Base-by-base conservation (phyloP, 495 filamentous ascomycete genomes). In the Oidiodendron maius region DNA sequence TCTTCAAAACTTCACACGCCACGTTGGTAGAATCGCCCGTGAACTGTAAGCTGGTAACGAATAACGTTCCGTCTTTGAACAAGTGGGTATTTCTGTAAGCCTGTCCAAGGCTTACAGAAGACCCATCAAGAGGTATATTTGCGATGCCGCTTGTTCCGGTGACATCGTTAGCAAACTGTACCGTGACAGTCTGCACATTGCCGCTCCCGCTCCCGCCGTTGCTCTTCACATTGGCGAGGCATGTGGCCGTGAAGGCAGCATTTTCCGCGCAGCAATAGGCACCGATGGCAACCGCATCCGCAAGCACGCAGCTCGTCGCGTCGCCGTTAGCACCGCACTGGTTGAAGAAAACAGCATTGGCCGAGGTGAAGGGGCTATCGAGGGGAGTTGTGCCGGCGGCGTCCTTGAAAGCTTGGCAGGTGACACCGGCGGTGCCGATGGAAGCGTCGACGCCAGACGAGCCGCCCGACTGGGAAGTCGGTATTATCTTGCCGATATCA, bases 81-180 rank as follows among this genome's bases (percentile, higher is more conserved):
- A 38, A 38, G 35, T 38, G 15, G 35, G 35, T 38, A 13, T 38
- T 38, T 5, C n/a, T 18, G 20, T 38, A 38, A 18, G 35, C 35
- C 35, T 38, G n/a, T 38, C 35, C 35, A 38, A 38, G 35, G 35
- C n/a, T 38, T n/a, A 38, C 20, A 18, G 35, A 18, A 38, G 35
- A 38, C n/a, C 35, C 35, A 38, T 38, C 35, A 38, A 38, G 35
- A 38, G 35, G 35, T n/a, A 38, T 38, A n/a, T 18, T 16, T 5
- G 35, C 35, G 35, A 16, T 38, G 35, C 35, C 35, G 12, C 20
- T 38, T n/a, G 35, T 18, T 3, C 35, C n/a, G n/a, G n/a, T n/a
- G n/a, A n/a, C n/a, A n/a, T n/a, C n/a, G n/a, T n/a, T n/a, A n/a
- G n/a, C n/a, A n/a, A 9, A 21, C 28, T 34, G 28, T 9, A 34